Conservation (phyloP, 2,329 filamentous ascomycete genomes). For the Botrytis hyacinthi region DNA sequence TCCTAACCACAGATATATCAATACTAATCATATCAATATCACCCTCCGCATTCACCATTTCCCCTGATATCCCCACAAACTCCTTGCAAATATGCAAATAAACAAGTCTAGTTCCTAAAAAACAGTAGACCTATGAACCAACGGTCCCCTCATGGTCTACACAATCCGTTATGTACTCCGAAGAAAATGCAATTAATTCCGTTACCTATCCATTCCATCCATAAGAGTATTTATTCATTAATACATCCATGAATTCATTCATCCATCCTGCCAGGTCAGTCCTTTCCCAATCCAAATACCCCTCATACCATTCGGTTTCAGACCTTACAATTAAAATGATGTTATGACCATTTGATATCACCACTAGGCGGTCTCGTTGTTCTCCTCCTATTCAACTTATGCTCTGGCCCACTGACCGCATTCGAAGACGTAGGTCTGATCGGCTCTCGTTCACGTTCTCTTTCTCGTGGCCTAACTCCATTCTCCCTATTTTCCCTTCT, state of each 20-base stretch:
- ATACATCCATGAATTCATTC: slow-evolving; percentile 6
- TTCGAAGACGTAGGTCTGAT: slow-evolving; percentile 27
- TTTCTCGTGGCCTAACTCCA: slow-evolving; percentile 23
- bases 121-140: not conserved
- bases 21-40: not conserved
- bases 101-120: not conserved
- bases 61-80: not conserved
- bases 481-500: slow-evolving; percentile 28
- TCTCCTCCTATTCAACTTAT: slow-evolving; percentile 35
- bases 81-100: slow-evolving; percentile 16
- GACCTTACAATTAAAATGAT: not conserved
- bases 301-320: not conserved
- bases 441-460: slow-evolving; percentile 25
- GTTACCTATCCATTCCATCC: not conserved
- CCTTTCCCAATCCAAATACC: not conserved
- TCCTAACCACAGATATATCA: slow-evolving; percentile 11
- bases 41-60: not conserved
- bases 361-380: slow-evolving; percentile 35
- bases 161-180: slow-evolving; percentile 1
- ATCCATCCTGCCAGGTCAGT: not conserved
- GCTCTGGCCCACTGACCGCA: slow-evolving; percentile 26
- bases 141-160: not conserved
- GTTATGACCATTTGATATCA: slow-evolving; percentile 39
- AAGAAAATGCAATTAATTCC: slow-evolving; percentile 20
- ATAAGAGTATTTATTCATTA: not conserved